phyloP scores from a whole-genome alignment of 139 green algal species.

The Zygnema circumcarinatum region DNA sequence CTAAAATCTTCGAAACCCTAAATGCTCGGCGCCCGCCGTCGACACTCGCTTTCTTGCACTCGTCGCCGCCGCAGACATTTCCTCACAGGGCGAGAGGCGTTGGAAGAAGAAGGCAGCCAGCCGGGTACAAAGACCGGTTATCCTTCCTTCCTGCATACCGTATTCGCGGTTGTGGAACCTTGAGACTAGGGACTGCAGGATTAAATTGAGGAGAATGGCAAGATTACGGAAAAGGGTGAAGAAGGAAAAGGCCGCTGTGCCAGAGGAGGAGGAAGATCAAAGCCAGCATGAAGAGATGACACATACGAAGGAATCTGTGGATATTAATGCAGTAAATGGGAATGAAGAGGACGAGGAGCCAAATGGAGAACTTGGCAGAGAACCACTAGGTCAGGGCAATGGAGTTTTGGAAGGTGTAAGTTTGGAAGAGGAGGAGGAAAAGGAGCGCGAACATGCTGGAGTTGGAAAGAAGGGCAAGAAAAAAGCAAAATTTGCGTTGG shows the following conservation, averaged over 20 bases:
- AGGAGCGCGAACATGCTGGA: neutral
- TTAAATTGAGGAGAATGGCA: too few species aligned
- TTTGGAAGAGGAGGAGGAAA: neutral
- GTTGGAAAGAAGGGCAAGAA: slow-evolving; percentile 11
- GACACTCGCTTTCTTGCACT: too few species aligned
- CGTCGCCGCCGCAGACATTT: too few species aligned
- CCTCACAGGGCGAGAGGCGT: too few species aligned
- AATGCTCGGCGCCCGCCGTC: too few species aligned
- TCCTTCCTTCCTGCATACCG: too few species aligned
- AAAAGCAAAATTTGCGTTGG: slow-evolving; percentile 14
- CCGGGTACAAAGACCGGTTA: too few species aligned
- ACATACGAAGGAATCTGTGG: neutral
- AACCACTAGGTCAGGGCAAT: neutral
- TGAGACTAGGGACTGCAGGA: too few species aligned
- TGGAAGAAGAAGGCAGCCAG: too few species aligned
- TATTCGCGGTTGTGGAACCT: too few species aligned
- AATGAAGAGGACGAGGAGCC: slow-evolving; percentile 12
- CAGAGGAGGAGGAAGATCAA: slow-evolving; percentile 28
- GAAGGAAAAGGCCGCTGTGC: slow-evolving; percentile 25
- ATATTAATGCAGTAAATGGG: neutral
- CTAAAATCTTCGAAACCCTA: too few species aligned
- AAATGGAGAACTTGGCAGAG: slow-evolving; percentile 1
- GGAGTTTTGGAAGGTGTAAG: neutral
- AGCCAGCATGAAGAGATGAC: neutral
- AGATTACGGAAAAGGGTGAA: slow-evolving; percentile 33